These are phyloP conservation scores for Orbilia blumenaviensis DNA, from an alignment of 2,329 filamentous ascomycete species.

Conservation along the genomic window DNA sequence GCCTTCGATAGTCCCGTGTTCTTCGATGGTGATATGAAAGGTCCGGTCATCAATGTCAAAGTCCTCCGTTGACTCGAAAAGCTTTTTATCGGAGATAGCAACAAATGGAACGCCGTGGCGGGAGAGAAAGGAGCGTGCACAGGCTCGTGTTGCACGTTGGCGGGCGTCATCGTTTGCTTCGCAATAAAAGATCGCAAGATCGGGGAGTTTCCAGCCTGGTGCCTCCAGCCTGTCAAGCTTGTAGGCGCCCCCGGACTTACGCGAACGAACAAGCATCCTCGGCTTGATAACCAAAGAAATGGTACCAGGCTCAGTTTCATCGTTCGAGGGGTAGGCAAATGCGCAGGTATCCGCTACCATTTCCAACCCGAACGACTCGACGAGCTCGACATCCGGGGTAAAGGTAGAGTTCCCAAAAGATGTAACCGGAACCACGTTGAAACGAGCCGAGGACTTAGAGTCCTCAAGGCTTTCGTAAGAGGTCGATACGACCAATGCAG, in stretches of 20 bases:
- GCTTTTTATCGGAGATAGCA: conserved; percentile 64
- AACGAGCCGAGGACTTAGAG: conserved; percentile 62
- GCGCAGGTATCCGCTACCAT: conserved; percentile 66
- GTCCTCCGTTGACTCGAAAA: conserved; percentile 60
- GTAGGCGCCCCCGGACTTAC: conserved; percentile 58
- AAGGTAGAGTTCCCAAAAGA: conserved; percentile 64
- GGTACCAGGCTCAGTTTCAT: background rate
- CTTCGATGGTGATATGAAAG: conserved; percentile 65
- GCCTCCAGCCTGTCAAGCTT: conserved; percentile 59
- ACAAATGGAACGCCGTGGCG: conserved; percentile 65
- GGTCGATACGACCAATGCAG: conserved; percentile 60
- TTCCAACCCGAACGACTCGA: conserved; percentile 66
- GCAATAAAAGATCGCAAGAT: conserved; percentile 66
- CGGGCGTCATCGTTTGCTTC: conserved; percentile 62
- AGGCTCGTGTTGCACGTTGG: conserved; percentile 60
- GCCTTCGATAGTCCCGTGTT: conserved; percentile 56
- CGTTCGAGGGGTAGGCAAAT: conserved; percentile 58
- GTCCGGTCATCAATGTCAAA: conserved; percentile 62
- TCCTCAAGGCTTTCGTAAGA: conserved; percentile 56
- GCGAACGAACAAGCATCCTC: conserved; percentile 39
- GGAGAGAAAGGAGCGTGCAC: conserved; percentile 65
- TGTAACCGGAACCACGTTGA: conserved; percentile 66
- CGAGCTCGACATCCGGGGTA: conserved; percentile 66
- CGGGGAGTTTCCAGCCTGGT: conserved; percentile 64
- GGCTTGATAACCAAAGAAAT: conserved; percentile 43